Conservation (phyloP, 768 basidiomycete genomes). For the Boletus sensibilis region DNA sequence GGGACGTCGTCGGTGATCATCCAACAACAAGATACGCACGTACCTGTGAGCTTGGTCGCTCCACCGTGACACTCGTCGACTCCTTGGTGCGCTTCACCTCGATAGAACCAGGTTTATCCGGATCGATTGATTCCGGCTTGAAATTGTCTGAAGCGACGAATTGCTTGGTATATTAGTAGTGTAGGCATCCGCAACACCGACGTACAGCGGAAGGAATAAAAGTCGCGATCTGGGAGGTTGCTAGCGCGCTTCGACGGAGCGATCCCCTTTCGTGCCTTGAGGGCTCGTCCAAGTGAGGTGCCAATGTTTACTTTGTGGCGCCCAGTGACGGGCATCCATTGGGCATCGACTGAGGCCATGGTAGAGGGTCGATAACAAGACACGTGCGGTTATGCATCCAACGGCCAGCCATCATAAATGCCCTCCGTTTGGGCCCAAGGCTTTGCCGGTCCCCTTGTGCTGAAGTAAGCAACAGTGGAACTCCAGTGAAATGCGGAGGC, state of each 20-base stretch:
- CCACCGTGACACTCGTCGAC: slow-evolving; percentile 52
- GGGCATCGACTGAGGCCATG: slow-evolving; percentile 44
- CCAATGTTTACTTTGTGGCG: slow-evolving; percentile 60
- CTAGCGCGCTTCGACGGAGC: slow-evolving; percentile 39
- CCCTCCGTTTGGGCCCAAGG: slow-evolving; percentile 10
- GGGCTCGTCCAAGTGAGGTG: slow-evolving; percentile 56
- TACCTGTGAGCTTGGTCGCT: slow-evolving; percentile 68
- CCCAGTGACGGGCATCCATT: slow-evolving; percentile 63
- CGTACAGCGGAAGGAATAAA: slow-evolving; percentile 78
- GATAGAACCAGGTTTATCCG: slow-evolving; percentile 61
- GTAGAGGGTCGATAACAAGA: slow-evolving; percentile 31
- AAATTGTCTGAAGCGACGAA: slow-evolving; percentile 57
- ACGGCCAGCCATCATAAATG: slow-evolving; percentile 14
- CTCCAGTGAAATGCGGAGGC: neutral
- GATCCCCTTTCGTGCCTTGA: slow-evolving; percentile 65
- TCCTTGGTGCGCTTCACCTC: slow-evolving; percentile 58
- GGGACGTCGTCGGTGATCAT: neutral
- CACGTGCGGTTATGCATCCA: slow-evolving; percentile 11
- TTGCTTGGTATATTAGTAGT: neutral
- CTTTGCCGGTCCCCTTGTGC: slow-evolving; percentile 16
- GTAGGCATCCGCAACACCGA: slow-evolving; percentile 12
- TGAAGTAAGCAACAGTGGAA: slow-evolving; percentile 27
- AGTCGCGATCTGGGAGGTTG: slow-evolving; percentile 61
- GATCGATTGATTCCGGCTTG: slow-evolving; percentile 70
- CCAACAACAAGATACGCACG: neutral